Evolutionary conservation across 2,329 filamentous ascomycete genomes (phyloP), one percentile per base, ranked within the genome.

Genomic region (Myriosclerotinia curreyana): DNA sequence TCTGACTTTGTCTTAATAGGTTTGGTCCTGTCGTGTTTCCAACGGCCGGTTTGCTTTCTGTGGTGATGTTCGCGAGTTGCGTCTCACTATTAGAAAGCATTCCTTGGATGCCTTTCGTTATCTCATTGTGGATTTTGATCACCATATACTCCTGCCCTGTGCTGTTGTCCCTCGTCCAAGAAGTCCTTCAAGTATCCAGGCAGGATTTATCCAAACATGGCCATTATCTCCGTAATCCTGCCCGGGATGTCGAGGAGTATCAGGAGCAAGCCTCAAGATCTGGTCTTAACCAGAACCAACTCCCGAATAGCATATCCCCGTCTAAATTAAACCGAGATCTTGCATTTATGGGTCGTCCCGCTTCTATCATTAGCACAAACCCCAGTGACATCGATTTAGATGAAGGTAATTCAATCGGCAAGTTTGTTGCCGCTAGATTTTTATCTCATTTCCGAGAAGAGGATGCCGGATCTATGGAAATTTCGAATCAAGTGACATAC

Each of bases 131-230:
- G 40, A 48, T 68, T 9, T 25, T 69, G 11, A 42, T 66, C n/a
- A 66, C 65, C 42, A 55, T 67, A 4, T 66, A 61, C 49, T 66
- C 54, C n/a, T 48, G 65, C 8, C 66, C 66, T 20, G 65, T 50
- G 22, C 15, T 62, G 31, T 15, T 49, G n/a, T 55, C 40, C 5
- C n/a, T 60, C 2, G 15, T 38, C 14, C 56, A 38, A 28, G 56
- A 48, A 36, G 46, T 50, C 5, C 31, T 50, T 15, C n/a, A 50
- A 28, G 42, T 31, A 50, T 17, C n/a, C 9, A 17, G 14, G 31
- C 14, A 22, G 31, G 31, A 49, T 14, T 50, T 28, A 12, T 36
- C 44, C 38, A 60, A 60, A 38, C 14, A 48, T 36, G 46, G 17
- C 28, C n/a, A 15, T 28, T 38, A 48, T 28, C 31, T 28, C 31